Evolutionary conservation across 805 yeast species (phyloP), one percentile per base, ranked within the genome.

Genomic region (Metschnikowia orientalis): DNA sequence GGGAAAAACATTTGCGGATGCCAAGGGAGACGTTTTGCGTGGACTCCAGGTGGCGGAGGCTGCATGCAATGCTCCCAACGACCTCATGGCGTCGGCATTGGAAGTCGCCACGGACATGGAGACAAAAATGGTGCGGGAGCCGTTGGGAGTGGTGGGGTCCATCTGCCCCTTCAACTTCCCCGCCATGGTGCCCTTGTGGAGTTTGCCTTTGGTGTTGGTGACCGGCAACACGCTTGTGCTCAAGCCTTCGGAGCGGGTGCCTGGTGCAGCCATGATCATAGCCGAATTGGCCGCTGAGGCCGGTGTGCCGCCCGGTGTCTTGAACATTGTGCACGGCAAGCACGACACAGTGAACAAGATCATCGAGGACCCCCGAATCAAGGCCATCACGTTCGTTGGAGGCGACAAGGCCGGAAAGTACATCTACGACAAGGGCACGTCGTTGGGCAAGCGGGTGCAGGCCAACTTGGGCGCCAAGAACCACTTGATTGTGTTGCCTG

Each of bases 101-200:
- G 87, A 79, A 50, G 88, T 81, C 11, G 73, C 86, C 19, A 63
- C 70, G 11, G 83, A 79, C 48, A 81, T 81, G 88, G 87, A 81
- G 54, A 81, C 89, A 18, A 70, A 78, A 48, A 78, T 79, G 83
- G 81, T 66, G 31, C 73, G 88, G 47, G 81, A 76, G 55, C 86
- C 86, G 26, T 63, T 81, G 40, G 90, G 90, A 19, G 84, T 81
- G 6, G 74, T 81, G 39, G 87, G 81, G 10, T 81, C 88, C 15
- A 82, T 81, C 49, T 76, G 82, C 44, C 90, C 90, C 13, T 81
- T 81, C 67, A 81, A 81, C 63, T 81, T 81, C 75, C 90, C 90
- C 16, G 89, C 86, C 26, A 81, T 81, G 90, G 84, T 83, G 46
- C 83, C 33, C 7, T 64, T 77, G 46, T 77, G 84, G 84, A 69